Evolutionary conservation across 352 stramenopile species (phyloP).

Genomic region (Phytopythium kandeliae): DNA sequence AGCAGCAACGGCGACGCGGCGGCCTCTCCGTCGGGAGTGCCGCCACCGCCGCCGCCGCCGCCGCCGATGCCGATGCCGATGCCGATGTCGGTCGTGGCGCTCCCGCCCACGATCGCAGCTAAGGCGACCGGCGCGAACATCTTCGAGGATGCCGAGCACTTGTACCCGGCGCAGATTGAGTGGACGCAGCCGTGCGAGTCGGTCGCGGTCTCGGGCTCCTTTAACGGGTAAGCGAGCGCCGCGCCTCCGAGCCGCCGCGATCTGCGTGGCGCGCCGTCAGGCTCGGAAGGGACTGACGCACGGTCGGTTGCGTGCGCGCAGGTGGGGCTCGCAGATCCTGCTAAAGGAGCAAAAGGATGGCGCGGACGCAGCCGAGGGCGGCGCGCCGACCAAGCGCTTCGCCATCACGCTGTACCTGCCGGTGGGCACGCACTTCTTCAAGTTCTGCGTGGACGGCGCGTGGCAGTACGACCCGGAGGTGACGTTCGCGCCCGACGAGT

Average conservation of each 20-base stretch:
- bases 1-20: not conserved
- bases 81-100: not conserved
- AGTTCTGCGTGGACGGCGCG: slow-evolving; percentile 69
- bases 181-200: slow-evolving; percentile 46
- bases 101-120: slow-evolving; percentile 1
- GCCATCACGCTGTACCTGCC: slow-evolving; percentile 54
- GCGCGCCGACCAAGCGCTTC: slow-evolving; percentile 11
- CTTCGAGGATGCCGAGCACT: slow-evolving; percentile 37
- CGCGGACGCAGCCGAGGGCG: slow-evolving; percentile 3
- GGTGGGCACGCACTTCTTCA: slow-evolving; percentile 68
- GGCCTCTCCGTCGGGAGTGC: not conserved
- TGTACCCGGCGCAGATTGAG: slow-evolving; percentile 57
- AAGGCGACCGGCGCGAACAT: slow-evolving; percentile 20
- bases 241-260: not conserved
- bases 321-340: slow-evolving; percentile 74
- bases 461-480: slow-evolving; percentile 86
- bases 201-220: slow-evolving; percentile 69
- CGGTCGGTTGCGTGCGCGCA: slow-evolving; percentile 11
- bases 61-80: not conserved
- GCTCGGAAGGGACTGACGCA: not conserved
- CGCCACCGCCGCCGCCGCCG: not conserved
- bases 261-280: not conserved
- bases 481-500: slow-evolving; percentile 73
- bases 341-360: slow-evolving; percentile 30
- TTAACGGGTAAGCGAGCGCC: slow-evolving; percentile 62